Evolutionary conservation across 2,329 filamentous ascomycete species (phyloP).

Genomic region (Cytospora leucostoma): DNA sequence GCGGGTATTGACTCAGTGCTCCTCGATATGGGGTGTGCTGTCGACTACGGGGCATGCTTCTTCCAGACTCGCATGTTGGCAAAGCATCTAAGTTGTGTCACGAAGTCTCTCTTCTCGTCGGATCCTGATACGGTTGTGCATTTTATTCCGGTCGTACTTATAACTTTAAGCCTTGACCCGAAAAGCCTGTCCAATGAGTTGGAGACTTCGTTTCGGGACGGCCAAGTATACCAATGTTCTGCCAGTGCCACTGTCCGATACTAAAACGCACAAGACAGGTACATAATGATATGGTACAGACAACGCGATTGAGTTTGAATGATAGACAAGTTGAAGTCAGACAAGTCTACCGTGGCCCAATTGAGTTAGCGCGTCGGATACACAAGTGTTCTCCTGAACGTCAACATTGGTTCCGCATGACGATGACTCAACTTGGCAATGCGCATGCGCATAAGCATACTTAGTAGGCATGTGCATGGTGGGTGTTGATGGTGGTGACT

Average conservation of each 20-base stretch:
- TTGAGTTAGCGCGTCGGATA: slow-evolving; percentile 15
- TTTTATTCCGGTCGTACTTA: no score
- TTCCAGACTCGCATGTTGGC: no score
- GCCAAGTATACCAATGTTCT: background rate
- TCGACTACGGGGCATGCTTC: no score
- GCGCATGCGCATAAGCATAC: background rate
- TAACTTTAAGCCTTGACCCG: no score
- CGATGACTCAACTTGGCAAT: background rate
- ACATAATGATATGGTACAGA: slow-evolving; percentile 15
- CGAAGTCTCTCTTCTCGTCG: no score
- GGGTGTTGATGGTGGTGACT: slow-evolving; percentile 25
- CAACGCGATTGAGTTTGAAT: slow-evolving; percentile 1
- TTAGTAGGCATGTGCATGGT: no score
- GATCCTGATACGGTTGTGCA: no score
- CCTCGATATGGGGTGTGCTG: no score
- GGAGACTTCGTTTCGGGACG: background rate
- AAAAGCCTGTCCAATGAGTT: no score
- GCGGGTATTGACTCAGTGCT: no score
- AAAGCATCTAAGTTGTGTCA: no score
- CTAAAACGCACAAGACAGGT: slow-evolving; percentile 1
- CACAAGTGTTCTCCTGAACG: slow-evolving; percentile 12
- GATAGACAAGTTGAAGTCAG: slow-evolving; percentile 4
- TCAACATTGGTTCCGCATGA: background rate
- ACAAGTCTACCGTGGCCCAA: slow-evolving; percentile 1
- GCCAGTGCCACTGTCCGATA: background rate